These are phyloP conservation scores for Rhizopus delemar DNA, from an alignment of 371 early-diverging fungal genomes.

Conservation along the genomic window DNA sequence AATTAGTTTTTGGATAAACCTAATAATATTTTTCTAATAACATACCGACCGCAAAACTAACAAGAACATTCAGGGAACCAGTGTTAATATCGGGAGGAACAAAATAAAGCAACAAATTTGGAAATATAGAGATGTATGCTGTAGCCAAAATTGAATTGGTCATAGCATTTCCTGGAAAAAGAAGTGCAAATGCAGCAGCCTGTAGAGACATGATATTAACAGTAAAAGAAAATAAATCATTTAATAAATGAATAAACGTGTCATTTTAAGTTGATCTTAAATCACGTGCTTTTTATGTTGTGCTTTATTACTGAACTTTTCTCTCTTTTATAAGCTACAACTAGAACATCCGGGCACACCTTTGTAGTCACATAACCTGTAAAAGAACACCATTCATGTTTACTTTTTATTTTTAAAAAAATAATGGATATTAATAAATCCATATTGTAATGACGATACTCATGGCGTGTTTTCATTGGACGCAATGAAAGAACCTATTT, in stretches of 20 bases:
- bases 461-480: too few species aligned
- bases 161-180: conserved; percentile 67
- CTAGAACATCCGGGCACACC: too few species aligned
- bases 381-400: too few species aligned
- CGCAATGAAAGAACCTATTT: too few species aligned
- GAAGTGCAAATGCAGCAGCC: conserved; percentile 48
- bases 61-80: conserved; percentile 70
- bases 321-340: too few species aligned
- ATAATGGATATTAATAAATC: too few species aligned
- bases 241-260: background rate
- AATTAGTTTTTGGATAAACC: background rate
- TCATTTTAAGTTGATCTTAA: background rate
- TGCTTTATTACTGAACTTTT: too few species aligned
- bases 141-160: conserved; percentile 77
- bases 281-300: background rate
- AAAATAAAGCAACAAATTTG: conserved; percentile 78
- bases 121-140: conserved; percentile 81
- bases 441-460: too few species aligned
- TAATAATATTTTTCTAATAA: background rate
- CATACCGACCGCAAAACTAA: conserved; percentile 80
- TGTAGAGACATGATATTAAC: conserved; percentile 36
- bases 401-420: too few species aligned
- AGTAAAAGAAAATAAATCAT: conserved; percentile 4
- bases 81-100: conserved; percentile 80
- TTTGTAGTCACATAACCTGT: too few species aligned